Percentiles rank a stretch among this genome's conserved stretches.
phyloP scores from a whole-genome alignment of 1,139 yeast genomes.

The Saccharomyces hybrid region DNA sequence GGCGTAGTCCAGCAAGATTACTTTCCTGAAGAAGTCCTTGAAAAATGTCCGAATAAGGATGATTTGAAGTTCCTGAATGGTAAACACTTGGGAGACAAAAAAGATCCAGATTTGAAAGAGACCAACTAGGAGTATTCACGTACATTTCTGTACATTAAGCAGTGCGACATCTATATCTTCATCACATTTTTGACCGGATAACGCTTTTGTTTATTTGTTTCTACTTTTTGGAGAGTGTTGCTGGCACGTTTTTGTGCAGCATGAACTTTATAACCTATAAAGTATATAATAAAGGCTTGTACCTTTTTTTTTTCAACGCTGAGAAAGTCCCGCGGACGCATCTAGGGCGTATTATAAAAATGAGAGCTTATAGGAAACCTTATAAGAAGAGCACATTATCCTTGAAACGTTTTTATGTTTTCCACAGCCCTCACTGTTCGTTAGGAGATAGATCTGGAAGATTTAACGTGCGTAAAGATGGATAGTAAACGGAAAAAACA shows the following conservation, averaged over 20 bases:
- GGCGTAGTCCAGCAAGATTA: conserved; percentile 71
- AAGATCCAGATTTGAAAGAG: conserved; percentile 32
- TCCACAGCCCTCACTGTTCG: background rate
- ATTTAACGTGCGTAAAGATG: background rate
- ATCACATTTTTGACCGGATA: too few species aligned
- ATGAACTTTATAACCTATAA: background rate
- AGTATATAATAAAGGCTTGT: background rate
- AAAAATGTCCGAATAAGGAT: conserved; percentile 19
- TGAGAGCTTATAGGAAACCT: background rate
- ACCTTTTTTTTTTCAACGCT: background rate
- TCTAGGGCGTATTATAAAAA: background rate
- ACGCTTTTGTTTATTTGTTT: background rate
- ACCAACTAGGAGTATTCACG: background rate
- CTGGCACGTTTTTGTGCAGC: background rate
- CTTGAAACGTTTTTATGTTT: background rate
- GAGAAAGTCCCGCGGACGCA: background rate
- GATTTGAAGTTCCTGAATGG: conserved; percentile 34
- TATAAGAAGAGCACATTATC: background rate
- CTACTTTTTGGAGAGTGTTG: background rate
- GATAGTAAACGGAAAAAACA: background rate
- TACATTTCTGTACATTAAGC: background rate
- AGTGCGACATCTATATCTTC: too few species aligned
- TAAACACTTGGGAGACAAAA: conserved; percentile 37
- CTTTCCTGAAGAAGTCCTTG: conserved; percentile 47
- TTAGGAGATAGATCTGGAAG: background rate